Base-by-base conservation (phyloP, 169 alveolate genomes). In the Babesia ovata region DNA sequence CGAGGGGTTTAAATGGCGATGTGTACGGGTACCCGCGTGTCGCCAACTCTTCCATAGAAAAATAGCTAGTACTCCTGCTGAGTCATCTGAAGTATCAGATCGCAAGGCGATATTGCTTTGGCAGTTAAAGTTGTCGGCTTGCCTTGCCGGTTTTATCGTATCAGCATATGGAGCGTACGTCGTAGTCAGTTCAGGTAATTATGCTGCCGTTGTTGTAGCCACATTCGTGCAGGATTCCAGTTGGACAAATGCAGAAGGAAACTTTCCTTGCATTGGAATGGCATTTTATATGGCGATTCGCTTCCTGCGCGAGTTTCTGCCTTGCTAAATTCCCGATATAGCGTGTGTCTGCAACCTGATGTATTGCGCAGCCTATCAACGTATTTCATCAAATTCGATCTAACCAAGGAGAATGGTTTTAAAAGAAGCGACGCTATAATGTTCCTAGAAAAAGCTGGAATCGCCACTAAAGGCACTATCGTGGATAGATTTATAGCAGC, bases 321-420 rank as follows among this genome's bases (percentile, higher is more conserved):
- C n/a, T 14, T 70, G 4, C 63, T 71, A 12, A 79, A 79, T 58
- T 79, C 87, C 26, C 65, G 77, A 1, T 79, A 13, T 42, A 28
- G 44, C 24, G 73, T 57, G 21, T 69, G 74, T 36, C 70, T 79
- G 7, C 26, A 28, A 12, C n/a, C 17, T 9, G 81, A 70, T 3
- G 22, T 70, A 0, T 65, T 65, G 54, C 36, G 14, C 9, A 24
- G 39, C 44, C 26, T 79, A n/a, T n/a, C 69, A 4, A n/a, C 49
- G 9, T 79, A 79, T 61, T 79, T 79, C 61, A 58, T 79, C 45
- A 67, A 79, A 16, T 52, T 70, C 19, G 87, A 79, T 60, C 49
- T 39, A 10, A 22, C 21, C 2, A 79, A 79, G 63, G 87, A 79
- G 24, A 79, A 59, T 39, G 87, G 87, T 19, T 52, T 79, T 39